These are phyloP conservation scores for Boletus pseudo-olivaceus DNA, from an alignment of 768 basidiomycete species.

Conservation along the genomic window DNA sequence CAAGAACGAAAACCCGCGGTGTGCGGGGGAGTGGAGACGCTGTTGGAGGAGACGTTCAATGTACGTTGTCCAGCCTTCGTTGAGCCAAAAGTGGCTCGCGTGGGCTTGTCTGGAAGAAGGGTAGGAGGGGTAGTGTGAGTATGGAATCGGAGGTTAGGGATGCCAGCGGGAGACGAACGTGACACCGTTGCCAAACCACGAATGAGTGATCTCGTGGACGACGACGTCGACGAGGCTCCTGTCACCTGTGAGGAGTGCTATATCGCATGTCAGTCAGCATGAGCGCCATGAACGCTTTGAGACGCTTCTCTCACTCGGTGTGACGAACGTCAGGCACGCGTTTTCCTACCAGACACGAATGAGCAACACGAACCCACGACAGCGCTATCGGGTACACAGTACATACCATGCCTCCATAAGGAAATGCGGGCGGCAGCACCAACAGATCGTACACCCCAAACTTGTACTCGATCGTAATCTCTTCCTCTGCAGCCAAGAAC, in stretches of 20 bases:
- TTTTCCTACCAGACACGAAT: conserved; percentile 59
- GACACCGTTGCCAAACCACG: conserved; percentile 89
- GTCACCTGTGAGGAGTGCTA: conserved; percentile 82
- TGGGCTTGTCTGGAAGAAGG: conserved; percentile 50
- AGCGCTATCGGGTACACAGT: not conserved
- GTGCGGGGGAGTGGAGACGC: conserved; percentile 65
- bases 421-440: conserved; percentile 87
- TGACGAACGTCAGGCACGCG: conserved; percentile 81
- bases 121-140: not conserved
- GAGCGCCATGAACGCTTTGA: not conserved
- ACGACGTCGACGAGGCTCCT: conserved; percentile 86
- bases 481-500: conserved; percentile 69
- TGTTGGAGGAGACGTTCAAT: conserved; percentile 79
- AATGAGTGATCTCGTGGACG: conserved; percentile 81
- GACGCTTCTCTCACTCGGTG: conserved; percentile 59
- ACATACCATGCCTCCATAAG: conserved; percentile 83
- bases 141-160: not conserved
- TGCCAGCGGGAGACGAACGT: conserved; percentile 42
- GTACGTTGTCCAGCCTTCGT: conserved; percentile 94
- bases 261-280: not conserved
- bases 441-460: conserved; percentile 89
- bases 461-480: conserved; percentile 66
- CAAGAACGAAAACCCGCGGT: conserved; percentile 76
- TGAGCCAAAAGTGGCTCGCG: conserved; percentile 82
- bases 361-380: not conserved